Conservation (phyloP, 2,329 filamentous ascomycete species). For the Podosphaera xanthii region DNA sequence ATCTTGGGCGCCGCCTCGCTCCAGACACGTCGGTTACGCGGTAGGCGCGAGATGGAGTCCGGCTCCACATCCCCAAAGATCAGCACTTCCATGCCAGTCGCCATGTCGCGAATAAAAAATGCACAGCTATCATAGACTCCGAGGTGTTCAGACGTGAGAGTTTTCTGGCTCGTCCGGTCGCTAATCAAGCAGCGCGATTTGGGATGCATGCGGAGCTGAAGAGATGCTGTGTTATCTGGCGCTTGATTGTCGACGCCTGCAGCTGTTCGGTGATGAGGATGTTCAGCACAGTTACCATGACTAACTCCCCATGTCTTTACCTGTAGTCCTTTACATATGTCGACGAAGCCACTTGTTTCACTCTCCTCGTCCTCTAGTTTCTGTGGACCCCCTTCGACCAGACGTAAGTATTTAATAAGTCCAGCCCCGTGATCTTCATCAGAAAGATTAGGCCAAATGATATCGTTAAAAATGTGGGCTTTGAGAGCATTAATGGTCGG, state of each 20-base stretch:
- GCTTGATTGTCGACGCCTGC: neutral
- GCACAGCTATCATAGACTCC: slow-evolving; percentile 76
- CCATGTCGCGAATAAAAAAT: slow-evolving; percentile 68
- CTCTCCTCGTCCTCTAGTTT: slow-evolving; percentile 60
- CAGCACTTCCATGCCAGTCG: slow-evolving; percentile 53
- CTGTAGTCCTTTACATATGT: slow-evolving; percentile 71
- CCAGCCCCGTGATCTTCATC: slow-evolving; percentile 92
- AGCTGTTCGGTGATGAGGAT: slow-evolving; percentile 40
- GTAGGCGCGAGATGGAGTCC: slow-evolving; percentile 60
- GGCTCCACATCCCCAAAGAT: slow-evolving; percentile 94
- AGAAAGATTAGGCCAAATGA: slow-evolving; percentile 93
- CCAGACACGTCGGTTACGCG: slow-evolving; percentile 70
- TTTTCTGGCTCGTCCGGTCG: neutral
- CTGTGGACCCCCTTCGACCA: slow-evolving; percentile 73
- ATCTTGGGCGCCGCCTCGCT: slow-evolving; percentile 73
- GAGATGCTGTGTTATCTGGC: neutral
- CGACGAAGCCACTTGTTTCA: slow-evolving; percentile 48
- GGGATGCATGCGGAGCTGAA: neutral
- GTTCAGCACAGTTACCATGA: slow-evolving; percentile 72
- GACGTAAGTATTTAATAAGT: slow-evolving; percentile 68
- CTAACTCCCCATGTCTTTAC: slow-evolving; percentile 73
- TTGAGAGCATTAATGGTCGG: slow-evolving; percentile 85
- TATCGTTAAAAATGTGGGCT: slow-evolving; percentile 85
- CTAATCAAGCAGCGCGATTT: neutral
- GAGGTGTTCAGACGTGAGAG: slow-evolving; percentile 9